phyloP scores from a whole-genome alignment of 2,329 filamentous ascomycete genomes.

The Aspergillus pseudoterreus region DNA sequence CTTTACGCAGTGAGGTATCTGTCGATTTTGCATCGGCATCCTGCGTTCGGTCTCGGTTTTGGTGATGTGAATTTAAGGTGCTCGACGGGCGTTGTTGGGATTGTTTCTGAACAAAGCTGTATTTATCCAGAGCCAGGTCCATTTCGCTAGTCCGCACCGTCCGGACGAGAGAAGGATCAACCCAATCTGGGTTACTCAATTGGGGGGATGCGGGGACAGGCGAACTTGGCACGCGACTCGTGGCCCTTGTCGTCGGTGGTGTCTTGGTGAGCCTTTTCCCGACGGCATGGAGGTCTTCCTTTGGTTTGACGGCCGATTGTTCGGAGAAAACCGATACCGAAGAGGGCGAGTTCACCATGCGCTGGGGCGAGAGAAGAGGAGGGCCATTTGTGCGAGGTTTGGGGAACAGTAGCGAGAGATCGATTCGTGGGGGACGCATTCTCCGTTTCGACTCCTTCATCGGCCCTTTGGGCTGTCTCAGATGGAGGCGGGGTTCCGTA shows the following conservation, averaged over 20 bases:
- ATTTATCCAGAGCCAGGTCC: slow-evolving; percentile 29
- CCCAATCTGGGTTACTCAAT: slow-evolving; percentile 19
- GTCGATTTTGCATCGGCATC: slow-evolving; percentile 15
- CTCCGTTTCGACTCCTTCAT: slow-evolving; percentile 37
- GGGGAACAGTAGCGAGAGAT: slow-evolving; percentile 41
- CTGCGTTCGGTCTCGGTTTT: slow-evolving; percentile 21
- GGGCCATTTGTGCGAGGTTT: slow-evolving; percentile 31
- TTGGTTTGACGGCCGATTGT: slow-evolving; percentile 19
- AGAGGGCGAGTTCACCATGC: slow-evolving; percentile 39
- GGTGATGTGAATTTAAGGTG: slow-evolving; percentile 21
- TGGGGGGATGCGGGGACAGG: slow-evolving; percentile 14
- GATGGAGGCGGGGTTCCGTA: slow-evolving; percentile 19
- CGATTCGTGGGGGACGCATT: slow-evolving; percentile 37
- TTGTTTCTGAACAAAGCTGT: slow-evolving; percentile 19
- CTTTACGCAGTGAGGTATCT: slow-evolving; percentile 14
- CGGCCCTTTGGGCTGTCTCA: slow-evolving; percentile 19
- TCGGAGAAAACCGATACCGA: slow-evolving; percentile 35
- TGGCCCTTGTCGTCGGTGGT: slow-evolving; percentile 12
- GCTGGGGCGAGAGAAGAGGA: slow-evolving; percentile 40
- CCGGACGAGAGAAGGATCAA: slow-evolving; percentile 24
- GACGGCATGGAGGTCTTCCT: slow-evolving; percentile 16
- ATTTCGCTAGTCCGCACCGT: slow-evolving; percentile 32
- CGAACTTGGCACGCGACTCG: background rate
- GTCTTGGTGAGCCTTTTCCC: slow-evolving; percentile 27
- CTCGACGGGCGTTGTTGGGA: slow-evolving; percentile 16